These are phyloP conservation scores for Cercospora beticola DNA, from an alignment of 2,329 filamentous ascomycete genomes.

Conservation along the genomic window DNA sequence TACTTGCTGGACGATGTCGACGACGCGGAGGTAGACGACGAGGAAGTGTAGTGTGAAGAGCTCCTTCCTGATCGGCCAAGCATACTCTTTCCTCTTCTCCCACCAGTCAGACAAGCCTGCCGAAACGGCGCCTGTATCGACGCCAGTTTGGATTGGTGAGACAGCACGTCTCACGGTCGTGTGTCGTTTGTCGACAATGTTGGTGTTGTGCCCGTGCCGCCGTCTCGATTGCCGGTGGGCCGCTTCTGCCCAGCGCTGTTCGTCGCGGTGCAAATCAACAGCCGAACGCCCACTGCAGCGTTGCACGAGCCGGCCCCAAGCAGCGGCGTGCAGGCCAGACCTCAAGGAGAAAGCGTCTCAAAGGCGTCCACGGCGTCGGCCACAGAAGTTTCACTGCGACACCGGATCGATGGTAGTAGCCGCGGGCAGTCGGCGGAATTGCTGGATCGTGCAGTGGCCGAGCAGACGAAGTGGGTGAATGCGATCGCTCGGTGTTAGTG, in stretches of 20 bases:
- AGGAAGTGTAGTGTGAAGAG: slow-evolving; percentile 33
- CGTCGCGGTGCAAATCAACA: neutral
- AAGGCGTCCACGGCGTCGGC: neutral
- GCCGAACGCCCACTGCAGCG: neutral
- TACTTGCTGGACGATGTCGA: slow-evolving; percentile 25
- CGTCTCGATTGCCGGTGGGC: neutral
- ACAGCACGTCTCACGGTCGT: slow-evolving; percentile 26
- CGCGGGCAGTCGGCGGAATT: neutral
- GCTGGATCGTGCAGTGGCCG: neutral
- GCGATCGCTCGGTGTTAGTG: neutral
- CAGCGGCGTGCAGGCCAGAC: slow-evolving; percentile 1
- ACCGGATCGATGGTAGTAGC: neutral
- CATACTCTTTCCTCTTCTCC: slow-evolving; percentile 27
- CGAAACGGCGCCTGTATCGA: slow-evolving; percentile 35
- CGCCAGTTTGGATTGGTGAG: slow-evolving; percentile 36
- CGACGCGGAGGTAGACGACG: slow-evolving; percentile 30
- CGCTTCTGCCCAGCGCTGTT: neutral
- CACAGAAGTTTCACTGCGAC: slow-evolving; percentile 1
- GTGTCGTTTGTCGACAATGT: slow-evolving; percentile 7
- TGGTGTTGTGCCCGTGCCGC: neutral
- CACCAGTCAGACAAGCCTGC: slow-evolving; percentile 30
- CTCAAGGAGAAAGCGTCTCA: neutral
- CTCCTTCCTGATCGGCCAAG: slow-evolving; percentile 33
- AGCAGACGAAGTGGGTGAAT: neutral
- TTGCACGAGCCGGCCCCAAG: neutral